Evolutionary conservation across 192 early-diverging fungal species (phyloP), one percentile per base, ranked within the genome.

Genomic region (Pilaira anomala): DNA sequence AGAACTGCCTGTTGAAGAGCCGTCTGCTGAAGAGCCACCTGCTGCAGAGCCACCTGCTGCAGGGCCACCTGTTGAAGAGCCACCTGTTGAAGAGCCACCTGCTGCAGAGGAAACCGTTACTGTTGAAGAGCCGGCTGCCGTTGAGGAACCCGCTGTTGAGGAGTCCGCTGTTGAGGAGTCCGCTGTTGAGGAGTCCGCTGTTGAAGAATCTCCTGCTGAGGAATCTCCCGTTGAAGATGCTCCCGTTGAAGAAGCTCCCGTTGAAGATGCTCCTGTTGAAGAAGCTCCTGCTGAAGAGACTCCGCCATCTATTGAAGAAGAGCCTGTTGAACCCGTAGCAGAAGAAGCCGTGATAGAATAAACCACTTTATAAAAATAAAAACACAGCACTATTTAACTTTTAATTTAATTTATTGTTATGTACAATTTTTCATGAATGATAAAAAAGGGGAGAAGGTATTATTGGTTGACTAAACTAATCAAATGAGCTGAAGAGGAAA

Each of bases 401-500:
- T 46, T 9, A 36, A 36, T 3, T 50, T 0, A 22, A 28, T 41
- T 65, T 54, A 57, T 28, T 40, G 13, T 56, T 46, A 50, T 44
- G 29, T 63, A 18, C 41, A 24, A 42, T 60, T 39, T 65, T 21
- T 22, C 30, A 40, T 42, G n/a, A n/a, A n/a, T n/a, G n/a, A n/a
- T n/a, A n/a, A n/a, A n/a, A n/a, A n/a, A n/a, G n/a, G n/a, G n/a
- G n/a, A n/a, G 65, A 9, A 36, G 33, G 33, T 36, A 36, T 36
- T 36, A 36, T 36, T 36, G 33, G 33, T 4, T 36, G 33, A 36
- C 64, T 40, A 72, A 26, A 42, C 59, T 62, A 36, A 67, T 55
- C 22, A 72, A 48, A 48, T 66, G 59, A 39, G 64, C 57, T 19
- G 70, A 72, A 49, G 53, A 57, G 3, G 25, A 45, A n/a, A 67